phyloP scores from a whole-genome alignment of 139 green algal species.

The Coelastrella sp. region DNA sequence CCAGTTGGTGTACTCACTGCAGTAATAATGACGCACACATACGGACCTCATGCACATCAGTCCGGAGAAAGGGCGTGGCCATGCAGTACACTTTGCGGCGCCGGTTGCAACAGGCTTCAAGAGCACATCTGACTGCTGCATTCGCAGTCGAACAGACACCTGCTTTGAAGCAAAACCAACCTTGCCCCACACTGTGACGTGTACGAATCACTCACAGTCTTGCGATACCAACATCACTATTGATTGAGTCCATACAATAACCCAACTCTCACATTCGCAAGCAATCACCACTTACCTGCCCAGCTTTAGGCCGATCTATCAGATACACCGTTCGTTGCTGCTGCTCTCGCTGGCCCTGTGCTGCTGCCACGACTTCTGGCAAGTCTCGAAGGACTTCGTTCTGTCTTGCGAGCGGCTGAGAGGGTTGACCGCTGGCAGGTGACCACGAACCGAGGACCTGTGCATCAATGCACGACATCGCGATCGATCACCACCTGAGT shows the following conservation, averaged over 20 bases:
- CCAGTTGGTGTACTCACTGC: too few species aligned
- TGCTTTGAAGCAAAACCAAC: too few species aligned
- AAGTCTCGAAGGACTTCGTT: conserved; percentile 1
- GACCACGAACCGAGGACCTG: conserved; percentile 10
- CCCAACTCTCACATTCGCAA: background rate
- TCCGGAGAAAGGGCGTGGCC: too few species aligned
- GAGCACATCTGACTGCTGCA: too few species aligned
- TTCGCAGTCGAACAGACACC: too few species aligned
- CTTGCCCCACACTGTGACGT: background rate
- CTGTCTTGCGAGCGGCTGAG: background rate
- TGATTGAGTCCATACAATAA: background rate
- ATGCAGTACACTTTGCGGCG: too few species aligned
- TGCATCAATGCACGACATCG: background rate
- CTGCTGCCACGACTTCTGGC: conserved; percentile 15
- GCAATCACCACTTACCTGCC: conserved; percentile 53
- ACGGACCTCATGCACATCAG: too few species aligned
- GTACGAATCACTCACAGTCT: background rate
- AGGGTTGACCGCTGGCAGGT: background rate
- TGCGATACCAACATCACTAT: background rate
- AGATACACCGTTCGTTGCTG: conserved; percentile 62
- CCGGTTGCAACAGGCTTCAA: too few species aligned
- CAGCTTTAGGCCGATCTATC: conserved; percentile 64
- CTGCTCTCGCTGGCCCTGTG: conserved; percentile 29
- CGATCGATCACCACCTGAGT: background rate
- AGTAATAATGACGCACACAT: too few species aligned